Evolutionary conservation across 2,329 filamentous ascomycete species (phyloP).

Genomic region (Colletotrichum tanaceti): DNA sequence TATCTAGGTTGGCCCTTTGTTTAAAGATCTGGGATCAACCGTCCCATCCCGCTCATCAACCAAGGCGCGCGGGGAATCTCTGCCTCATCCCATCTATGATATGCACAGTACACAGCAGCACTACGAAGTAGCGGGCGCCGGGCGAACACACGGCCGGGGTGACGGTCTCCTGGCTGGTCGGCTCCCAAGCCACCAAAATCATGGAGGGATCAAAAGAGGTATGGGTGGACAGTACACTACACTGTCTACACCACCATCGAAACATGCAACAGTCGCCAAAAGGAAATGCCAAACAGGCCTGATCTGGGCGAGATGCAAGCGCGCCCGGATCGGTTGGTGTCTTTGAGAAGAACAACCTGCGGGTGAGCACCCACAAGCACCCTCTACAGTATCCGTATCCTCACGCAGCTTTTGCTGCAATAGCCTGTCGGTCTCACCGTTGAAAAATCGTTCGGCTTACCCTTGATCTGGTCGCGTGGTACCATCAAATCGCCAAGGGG

Average conservation of each 20-base stretch:
- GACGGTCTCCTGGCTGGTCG: background rate
- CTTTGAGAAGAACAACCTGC: constrained; percentile 4
- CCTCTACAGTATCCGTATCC: background rate
- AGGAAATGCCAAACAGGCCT: background rate
- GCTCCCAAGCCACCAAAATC: too few relatives aligned
- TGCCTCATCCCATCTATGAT: constrained; percentile 5
- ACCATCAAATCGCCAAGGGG: background rate
- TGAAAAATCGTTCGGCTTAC: constrained; percentile 5
- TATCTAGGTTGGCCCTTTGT: background rate
- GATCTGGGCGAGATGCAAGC: constrained; percentile 11
- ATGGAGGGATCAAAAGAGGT: constrained; percentile 7
- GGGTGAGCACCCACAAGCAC: constrained; percentile 10
- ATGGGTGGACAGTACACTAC: constrained; percentile 2
- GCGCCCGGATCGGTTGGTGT: background rate
- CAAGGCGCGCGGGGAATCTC: background rate
- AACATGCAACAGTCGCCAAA: background rate
- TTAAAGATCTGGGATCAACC: background rate
- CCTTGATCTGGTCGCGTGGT: constrained; percentile 19
- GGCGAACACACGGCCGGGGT: constrained; percentile 1
- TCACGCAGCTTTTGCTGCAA: constrained; percentile 25
- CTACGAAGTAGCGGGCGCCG: constrained; percentile 15
- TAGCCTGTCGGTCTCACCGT: constrained; percentile 14
- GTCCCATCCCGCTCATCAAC: background rate
- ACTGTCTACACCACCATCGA: background rate
- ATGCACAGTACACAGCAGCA: background rate